Evolutionary conservation across 345 rosid species (phyloP).

Genomic region (Hirschfeldia incana): DNA sequence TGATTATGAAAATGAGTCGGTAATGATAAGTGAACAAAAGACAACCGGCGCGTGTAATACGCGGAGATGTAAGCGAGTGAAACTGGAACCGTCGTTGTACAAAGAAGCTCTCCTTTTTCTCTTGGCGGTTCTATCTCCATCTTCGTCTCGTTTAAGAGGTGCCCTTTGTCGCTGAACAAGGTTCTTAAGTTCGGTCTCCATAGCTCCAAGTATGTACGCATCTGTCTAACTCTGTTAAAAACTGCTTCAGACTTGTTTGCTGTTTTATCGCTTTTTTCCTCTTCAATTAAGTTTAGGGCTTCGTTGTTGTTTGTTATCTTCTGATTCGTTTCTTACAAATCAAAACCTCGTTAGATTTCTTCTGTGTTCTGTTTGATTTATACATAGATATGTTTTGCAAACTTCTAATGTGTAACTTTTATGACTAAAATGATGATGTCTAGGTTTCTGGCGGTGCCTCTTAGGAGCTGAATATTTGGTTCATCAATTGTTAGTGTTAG

Average conservation of each 20-base stretch:
- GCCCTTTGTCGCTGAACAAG: slow-evolving; percentile 37
- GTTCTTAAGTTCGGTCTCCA: slow-evolving; percentile 49
- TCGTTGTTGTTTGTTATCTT: not conserved
- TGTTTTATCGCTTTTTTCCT: not conserved
- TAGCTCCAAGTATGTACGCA: slow-evolving; percentile 49
- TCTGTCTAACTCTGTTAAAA: not conserved
- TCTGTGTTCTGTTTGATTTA: slow-evolving; percentile 6
- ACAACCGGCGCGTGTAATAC: slow-evolving; percentile 10
- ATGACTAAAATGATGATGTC: slow-evolving; percentile 12
- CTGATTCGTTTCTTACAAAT: not conserved
- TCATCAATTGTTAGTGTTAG: slow-evolving; percentile 35
- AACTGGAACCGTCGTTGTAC: not conserved
- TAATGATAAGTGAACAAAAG: too few species aligned
- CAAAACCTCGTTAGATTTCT: slow-evolving; percentile 3
- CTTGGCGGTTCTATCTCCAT: slow-evolving; percentile 30
- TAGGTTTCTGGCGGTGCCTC: slow-evolving; percentile 51
- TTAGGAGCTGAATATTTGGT: slow-evolving; percentile 41
- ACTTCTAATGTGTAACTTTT: not conserved
- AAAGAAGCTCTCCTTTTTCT: not conserved
- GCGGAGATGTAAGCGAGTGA: slow-evolving; percentile 13
- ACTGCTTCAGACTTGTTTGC: not conserved
- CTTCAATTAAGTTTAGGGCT: not conserved
- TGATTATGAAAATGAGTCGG: too few species aligned
- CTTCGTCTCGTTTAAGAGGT: slow-evolving; percentile 1
- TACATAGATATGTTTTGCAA: not conserved